A percentile compares a stretch with the other conserved stretches of the same genome.
Conservation (phyloP, 108 stramenopile species). For the Discostella stelligeroides region DNA sequence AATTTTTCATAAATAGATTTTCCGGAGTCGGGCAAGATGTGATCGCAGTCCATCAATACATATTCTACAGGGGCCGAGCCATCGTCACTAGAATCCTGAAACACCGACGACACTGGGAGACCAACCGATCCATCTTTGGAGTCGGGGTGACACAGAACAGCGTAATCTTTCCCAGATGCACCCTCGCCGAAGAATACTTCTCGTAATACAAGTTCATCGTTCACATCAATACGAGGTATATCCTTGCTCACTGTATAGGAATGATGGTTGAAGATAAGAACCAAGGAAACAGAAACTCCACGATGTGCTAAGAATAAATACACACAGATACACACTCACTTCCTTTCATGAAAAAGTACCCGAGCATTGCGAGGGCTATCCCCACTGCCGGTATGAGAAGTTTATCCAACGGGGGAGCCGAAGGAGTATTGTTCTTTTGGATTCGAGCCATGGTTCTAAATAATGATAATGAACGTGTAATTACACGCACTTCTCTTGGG, state of each 20-base stretch:
- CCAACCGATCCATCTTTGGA: slow-evolving; percentile 44
- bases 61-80: slow-evolving; percentile 69
- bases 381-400: slow-evolving; percentile 75
- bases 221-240: slow-evolving; percentile 72
- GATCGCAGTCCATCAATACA: slow-evolving; percentile 78
- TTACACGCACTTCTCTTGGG: no score
- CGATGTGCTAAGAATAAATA: background rate
- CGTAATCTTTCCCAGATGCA: slow-evolving; percentile 62
- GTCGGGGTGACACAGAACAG: slow-evolving; percentile 70
- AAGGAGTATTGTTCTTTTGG: slow-evolving; percentile 32
- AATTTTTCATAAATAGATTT: slow-evolving; percentile 83
- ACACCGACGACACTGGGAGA: slow-evolving; percentile 70
- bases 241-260: slow-evolving; percentile 30
- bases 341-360: slow-evolving; percentile 78
- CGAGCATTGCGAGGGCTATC: slow-evolving; percentile 67
- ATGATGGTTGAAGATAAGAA: slow-evolving; percentile 8
- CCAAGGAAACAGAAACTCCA: background rate
- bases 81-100: slow-evolving; percentile 74
- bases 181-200: slow-evolving; percentile 86
- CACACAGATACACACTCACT: slow-evolving; percentile 29
- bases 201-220: slow-evolving; percentile 73
- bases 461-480: no score
- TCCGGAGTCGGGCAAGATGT: slow-evolving; percentile 60
- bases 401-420: slow-evolving; percentile 70
- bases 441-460: slow-evolving; percentile 36